Conservation (phyloP, 2,329 filamentous ascomycete species). For the Apiospora marii region DNA sequence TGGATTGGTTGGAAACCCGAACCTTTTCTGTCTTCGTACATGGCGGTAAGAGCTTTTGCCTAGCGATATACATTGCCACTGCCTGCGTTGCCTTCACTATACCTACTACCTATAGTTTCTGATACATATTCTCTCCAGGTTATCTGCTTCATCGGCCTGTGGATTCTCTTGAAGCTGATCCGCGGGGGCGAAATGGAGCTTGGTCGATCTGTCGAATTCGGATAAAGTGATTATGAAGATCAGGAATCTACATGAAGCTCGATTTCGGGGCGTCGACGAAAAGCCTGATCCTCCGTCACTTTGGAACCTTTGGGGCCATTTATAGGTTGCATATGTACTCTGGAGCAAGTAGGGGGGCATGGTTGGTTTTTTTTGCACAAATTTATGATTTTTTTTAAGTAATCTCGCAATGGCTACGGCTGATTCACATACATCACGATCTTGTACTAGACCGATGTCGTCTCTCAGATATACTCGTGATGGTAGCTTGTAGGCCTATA, state of each 20-base stretch:
- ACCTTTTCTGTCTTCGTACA: constrained; percentile 48
- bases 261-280: constrained; percentile 18
- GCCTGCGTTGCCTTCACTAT: neutral
- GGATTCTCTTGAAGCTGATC: constrained; percentile 40
- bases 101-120: neutral
- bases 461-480: neutral
- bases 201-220: constrained; percentile 43
- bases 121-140: constrained; percentile 33
- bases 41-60: constrained; percentile 42
- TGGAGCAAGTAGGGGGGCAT: neutral
- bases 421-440: neutral
- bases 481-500: neutral
- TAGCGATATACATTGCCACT: neutral
- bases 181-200: constrained; percentile 38
- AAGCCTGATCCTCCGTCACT: neutral
- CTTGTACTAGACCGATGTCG: neutral
- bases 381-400: neutral
- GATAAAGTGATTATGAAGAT: constrained; percentile 40
- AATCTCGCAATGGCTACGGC: neutral
- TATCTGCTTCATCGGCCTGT: constrained; percentile 41
- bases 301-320: constrained; percentile 5
- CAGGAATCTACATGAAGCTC: constrained; percentile 38
- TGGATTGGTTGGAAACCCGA: constrained; percentile 46
- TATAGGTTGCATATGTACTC: neutral
- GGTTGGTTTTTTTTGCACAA: neutral